These are phyloP conservation scores for Balansia obtecta DNA, from an alignment of 2,329 filamentous ascomycete species.

Conservation along the genomic window DNA sequence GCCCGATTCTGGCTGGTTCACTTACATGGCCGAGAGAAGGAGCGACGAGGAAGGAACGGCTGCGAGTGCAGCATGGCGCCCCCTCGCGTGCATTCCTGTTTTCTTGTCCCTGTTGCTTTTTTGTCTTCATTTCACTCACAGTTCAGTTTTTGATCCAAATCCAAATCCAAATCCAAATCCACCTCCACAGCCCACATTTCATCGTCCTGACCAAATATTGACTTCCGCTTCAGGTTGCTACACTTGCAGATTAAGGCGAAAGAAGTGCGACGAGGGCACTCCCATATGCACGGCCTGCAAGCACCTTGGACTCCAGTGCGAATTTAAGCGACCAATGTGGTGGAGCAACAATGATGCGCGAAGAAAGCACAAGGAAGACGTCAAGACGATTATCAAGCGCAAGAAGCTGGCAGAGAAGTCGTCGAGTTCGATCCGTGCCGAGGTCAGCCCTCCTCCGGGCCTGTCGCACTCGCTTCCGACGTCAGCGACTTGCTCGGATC, in stretches of 20 bases:
- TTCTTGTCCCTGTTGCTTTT: neutral
- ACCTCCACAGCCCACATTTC: too few species aligned
- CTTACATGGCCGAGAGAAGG: too few species aligned
- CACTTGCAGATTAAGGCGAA: constrained; percentile 53
- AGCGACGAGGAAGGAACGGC: too few species aligned
- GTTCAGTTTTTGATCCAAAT: neutral
- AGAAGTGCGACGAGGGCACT: constrained; percentile 56
- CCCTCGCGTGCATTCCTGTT: neutral
- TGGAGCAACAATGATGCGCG: constrained; percentile 90
- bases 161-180: too few species aligned
- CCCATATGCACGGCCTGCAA: constrained; percentile 54
- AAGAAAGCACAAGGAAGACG: constrained; percentile 78
- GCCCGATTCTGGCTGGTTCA: too few species aligned
- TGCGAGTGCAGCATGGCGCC: neutral
- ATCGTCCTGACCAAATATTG: constrained; percentile 2
- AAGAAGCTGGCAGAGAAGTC: constrained; percentile 90
- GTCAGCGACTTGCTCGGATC: constrained; percentile 67
- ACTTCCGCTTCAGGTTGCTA: constrained; percentile 42
- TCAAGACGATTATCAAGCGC: constrained; percentile 95
- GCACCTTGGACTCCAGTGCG: constrained; percentile 71
- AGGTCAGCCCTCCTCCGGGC: constrained; percentile 58
- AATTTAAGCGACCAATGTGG: constrained; percentile 95
- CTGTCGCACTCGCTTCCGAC: constrained; percentile 73
- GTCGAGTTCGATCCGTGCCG: constrained; percentile 41
- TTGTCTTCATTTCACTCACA: constrained; percentile 10